Evolutionary conservation across 2,329 filamentous ascomycete genomes (phyloP).

Genomic region (Sphaerostilbella broomeana): DNA sequence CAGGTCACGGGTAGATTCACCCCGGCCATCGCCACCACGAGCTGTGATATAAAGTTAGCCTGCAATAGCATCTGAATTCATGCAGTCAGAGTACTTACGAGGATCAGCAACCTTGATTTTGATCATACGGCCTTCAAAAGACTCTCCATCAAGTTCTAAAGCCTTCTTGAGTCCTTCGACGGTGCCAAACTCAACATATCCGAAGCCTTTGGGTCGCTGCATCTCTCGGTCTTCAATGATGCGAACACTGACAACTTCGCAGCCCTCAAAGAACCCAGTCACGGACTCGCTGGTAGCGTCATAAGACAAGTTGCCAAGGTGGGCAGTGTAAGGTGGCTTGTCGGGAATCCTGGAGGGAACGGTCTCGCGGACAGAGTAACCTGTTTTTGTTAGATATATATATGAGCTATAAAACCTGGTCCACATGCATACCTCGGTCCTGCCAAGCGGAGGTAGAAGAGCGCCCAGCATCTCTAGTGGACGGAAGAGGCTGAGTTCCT

Average conservation of each 20-base stretch:
- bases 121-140: slow-evolving; percentile 83
- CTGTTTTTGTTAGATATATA: slow-evolving; percentile 31
- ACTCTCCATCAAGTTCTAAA: slow-evolving; percentile 70
- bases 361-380: slow-evolving; percentile 61
- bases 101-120: slow-evolving; percentile 95
- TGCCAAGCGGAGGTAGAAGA: slow-evolving; percentile 34
- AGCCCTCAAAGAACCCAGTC: slow-evolving; percentile 76
- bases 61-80: not conserved
- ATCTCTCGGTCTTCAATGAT: slow-evolving; percentile 96
- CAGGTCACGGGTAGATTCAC: slow-evolving; percentile 68
- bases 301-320: slow-evolving; percentile 94
- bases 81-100: slow-evolving; percentile 55
- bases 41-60: slow-evolving; percentile 44
- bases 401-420: not conserved
- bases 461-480: slow-evolving; percentile 38
- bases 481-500: slow-evolving; percentile 53
- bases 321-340: slow-evolving; percentile 90
- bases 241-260: slow-evolving; percentile 82
- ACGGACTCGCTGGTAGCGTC: slow-evolving; percentile 82
- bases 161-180: slow-evolving; percentile 89
- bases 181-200: slow-evolving; percentile 88
- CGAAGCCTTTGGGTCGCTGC: slow-evolving; percentile 93
- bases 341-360: slow-evolving; percentile 70
- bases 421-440: slow-evolving; percentile 33
- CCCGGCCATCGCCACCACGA: slow-evolving; percentile 63